Percentiles rank a stretch among this genome's conserved stretches.
Evolutionary conservation across 441 rosid genomes (phyloP).

Genomic region (Brassica hybrid): DNA sequence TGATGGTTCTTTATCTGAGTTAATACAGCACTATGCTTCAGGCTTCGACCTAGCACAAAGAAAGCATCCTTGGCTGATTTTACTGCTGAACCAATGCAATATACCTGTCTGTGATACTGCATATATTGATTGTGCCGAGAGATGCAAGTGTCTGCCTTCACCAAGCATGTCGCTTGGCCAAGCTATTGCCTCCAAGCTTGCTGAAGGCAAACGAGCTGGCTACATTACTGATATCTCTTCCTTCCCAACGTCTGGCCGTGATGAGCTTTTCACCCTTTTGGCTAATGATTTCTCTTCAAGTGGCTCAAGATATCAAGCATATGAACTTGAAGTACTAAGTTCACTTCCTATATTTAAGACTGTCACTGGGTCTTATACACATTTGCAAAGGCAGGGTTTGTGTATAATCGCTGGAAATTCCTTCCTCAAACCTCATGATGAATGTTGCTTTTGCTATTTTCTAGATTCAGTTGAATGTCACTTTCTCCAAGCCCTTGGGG

Average conservation of each 20-base stretch:
- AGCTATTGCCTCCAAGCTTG: slow-evolving; percentile 88
- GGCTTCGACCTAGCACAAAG: slow-evolving; percentile 61
- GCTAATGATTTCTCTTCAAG: slow-evolving; percentile 74
- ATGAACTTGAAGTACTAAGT: slow-evolving; percentile 80
- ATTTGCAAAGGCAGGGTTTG: slow-evolving; percentile 64
- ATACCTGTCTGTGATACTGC: slow-evolving; percentile 82
- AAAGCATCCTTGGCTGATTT: slow-evolving; percentile 81
- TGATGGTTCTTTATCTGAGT: slow-evolving; percentile 53
- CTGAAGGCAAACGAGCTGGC: slow-evolving; percentile 80
- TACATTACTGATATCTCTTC: slow-evolving; percentile 72
- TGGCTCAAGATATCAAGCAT: slow-evolving; percentile 67
- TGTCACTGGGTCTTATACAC: slow-evolving; percentile 71
- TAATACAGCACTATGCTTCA: slow-evolving; percentile 53
- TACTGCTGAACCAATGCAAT: slow-evolving; percentile 86
- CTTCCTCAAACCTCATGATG: slow-evolving; percentile 85
- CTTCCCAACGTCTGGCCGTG: slow-evolving; percentile 67
- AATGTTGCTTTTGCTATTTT: slow-evolving; percentile 72
- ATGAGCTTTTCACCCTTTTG: slow-evolving; percentile 83
- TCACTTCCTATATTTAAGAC: slow-evolving; percentile 92
- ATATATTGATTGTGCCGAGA: slow-evolving; percentile 80
- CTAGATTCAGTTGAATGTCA: slow-evolving; percentile 72
- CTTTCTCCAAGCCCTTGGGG: slow-evolving; percentile 85
- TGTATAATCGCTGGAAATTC: slow-evolving; percentile 84
- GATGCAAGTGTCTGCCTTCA: slow-evolving; percentile 76
- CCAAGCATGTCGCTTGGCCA: slow-evolving; percentile 78